Evolutionary conservation across 2,329 filamentous ascomycete species (phyloP).

Genomic region (Apiospora rasikravindrae): DNA sequence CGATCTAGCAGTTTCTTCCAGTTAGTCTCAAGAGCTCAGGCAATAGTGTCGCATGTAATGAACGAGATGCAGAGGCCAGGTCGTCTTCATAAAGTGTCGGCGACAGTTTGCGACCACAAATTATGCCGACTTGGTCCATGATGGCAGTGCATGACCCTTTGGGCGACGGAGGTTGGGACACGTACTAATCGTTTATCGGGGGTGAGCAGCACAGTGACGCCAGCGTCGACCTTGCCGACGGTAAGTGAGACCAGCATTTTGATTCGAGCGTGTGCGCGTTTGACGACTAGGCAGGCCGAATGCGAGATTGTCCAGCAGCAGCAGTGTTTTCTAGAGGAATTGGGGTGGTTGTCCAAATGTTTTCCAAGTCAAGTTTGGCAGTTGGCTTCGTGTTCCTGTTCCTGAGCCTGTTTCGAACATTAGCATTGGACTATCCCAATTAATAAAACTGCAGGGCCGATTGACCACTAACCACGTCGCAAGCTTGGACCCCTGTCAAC

Average conservation of each 20-base stretch:
- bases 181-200: slow-evolving; percentile 94
- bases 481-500: slow-evolving; percentile 1
- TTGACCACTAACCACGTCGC: background rate
- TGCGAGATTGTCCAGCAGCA: background rate
- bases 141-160: background rate
- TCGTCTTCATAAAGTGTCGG: background rate
- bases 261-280: slow-evolving; percentile 7
- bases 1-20: slow-evolving; percentile 68
- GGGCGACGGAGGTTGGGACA: slow-evolving; percentile 27
- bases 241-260: slow-evolving; percentile 96
- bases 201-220: slow-evolving; percentile 94
- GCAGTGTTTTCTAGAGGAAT: slow-evolving; percentile 4
- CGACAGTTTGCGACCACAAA: slow-evolving; percentile 27
- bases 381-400: background rate
- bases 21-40: slow-evolving; percentile 29
- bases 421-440: background rate
- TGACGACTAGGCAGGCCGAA: background rate
- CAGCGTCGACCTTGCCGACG: slow-evolving; percentile 98
- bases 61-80: background rate
- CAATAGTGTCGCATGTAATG: slow-evolving; percentile 28
- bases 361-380: background rate
- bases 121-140: slow-evolving; percentile 1
- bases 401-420: background rate
- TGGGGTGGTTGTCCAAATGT: background rate
- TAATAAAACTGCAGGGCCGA: background rate